Base-by-base conservation (phyloP, 257 asterid species). In the Solanum lycopersicoides region DNA sequence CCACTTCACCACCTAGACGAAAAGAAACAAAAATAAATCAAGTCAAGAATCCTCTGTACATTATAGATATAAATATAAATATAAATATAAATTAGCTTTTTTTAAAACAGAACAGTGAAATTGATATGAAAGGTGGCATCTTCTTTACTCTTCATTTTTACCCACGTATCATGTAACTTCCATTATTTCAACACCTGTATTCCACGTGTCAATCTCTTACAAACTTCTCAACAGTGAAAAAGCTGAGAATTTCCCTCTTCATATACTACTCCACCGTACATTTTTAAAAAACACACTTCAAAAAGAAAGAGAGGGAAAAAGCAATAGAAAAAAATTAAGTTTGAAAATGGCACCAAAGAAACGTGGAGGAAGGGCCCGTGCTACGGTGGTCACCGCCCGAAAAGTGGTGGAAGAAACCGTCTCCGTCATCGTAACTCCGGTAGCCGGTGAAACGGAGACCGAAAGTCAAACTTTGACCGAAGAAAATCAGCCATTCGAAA, bases 321-420 rank as follows among this genome's bases (percentile, higher is more conserved):
- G 5, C 63, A 41, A 28, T 7, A 41, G 7, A 7, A 11, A 3
- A 45, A 21, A 32, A 18, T 2, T 6, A 56, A 56, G 7, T 53
- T 6, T 5, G 3, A 88, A 28, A 80, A 95, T 95, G 98, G 93
- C 97, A 47, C 96, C 98, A 3, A 96, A 92, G 65, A 94, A 86
- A 23, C 92, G 93, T 77, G 83, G 90, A 12, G 86, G 91, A 8
- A 89, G 73, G 80, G 32, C 90, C 74, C 76, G 21, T 25, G 90
- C 88, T 15, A 88, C 92, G 83, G 96, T 95, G 89, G 93, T 92
- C 20, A 93, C 93, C 21, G 39, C 95, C 42, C 90, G 86, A 88
- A 94, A 89, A 92, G 92, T 93, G 86, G 93, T 94, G 68, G 94
- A 92, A 91, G 95, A 96, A 88, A 94, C 96, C 30, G 87, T 94